phyloP scores from a whole-genome alignment of 495 filamentous ascomycete genomes.

The Annulohypoxylon moriforme region DNA sequence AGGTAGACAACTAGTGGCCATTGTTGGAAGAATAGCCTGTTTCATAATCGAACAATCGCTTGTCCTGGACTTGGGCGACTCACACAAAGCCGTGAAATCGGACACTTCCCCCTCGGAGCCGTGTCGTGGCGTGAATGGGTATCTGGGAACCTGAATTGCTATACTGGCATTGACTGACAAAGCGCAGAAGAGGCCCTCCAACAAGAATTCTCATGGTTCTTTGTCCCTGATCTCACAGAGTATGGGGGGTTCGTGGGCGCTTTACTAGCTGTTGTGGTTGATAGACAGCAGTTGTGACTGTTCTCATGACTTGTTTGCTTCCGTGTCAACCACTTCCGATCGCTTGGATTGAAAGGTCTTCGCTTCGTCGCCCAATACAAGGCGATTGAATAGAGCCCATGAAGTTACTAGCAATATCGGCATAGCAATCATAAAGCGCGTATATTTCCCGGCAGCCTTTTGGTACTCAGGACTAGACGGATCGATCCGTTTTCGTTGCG shows the following conservation, averaged over 20 bases:
- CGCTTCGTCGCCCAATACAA: constrained; percentile 35
- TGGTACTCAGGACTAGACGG: constrained; percentile 55
- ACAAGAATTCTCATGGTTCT: not conserved
- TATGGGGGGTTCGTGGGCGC: not conserved
- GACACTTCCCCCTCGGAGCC: not conserved
- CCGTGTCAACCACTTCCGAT: not conserved
- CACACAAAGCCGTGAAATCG: not conserved
- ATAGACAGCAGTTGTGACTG: not conserved
- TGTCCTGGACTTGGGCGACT: not conserved
- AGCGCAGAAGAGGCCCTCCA: not conserved
- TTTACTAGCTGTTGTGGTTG: not conserved
- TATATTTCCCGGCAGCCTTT: constrained; percentile 51
- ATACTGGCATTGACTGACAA: not conserved
- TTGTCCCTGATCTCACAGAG: not conserved
- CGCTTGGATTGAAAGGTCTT: not conserved
- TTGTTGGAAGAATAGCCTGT: constrained; percentile 1
- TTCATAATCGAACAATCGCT: not conserved
- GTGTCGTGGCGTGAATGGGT: not conserved
- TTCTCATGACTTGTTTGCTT: constrained; percentile 17
- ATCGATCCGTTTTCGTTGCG: constrained; percentile 40
- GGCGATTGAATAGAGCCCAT: constrained; percentile 56
- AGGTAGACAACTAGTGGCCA: not conserved
- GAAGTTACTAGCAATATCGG: constrained; percentile 60
- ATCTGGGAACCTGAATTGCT: not conserved
- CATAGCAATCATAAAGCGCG: constrained; percentile 55